phyloP scores from a whole-genome alignment of 768 basidiomycete genomes.

The Trametes cingulata region DNA sequence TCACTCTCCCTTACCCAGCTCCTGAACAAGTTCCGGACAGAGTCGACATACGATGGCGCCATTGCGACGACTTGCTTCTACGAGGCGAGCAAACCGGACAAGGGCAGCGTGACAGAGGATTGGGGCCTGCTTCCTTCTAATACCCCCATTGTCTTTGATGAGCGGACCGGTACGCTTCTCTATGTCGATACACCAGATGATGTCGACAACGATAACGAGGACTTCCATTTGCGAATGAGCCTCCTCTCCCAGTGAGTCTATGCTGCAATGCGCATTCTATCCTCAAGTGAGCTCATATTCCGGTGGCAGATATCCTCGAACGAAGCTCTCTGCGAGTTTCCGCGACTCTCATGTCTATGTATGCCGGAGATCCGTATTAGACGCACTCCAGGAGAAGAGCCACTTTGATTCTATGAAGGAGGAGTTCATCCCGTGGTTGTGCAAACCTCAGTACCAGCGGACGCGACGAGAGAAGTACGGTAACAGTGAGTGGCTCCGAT shows the following conservation, averaged over 20 bases:
- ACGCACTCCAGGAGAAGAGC: conserved; percentile 65
- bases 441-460: conserved; percentile 78
- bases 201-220: conserved; percentile 65
- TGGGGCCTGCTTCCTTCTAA: conserved; percentile 55
- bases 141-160: conserved; percentile 68
- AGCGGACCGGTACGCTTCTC: conserved; percentile 61
- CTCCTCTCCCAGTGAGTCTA: conserved; percentile 61
- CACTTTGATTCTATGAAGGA: conserved; percentile 83
- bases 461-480: conserved; percentile 61
- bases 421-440: conserved; percentile 91
- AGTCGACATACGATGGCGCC: conserved; percentile 60
- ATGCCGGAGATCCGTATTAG: conserved; percentile 73
- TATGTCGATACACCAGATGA: conserved; percentile 74
- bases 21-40: conserved; percentile 81
- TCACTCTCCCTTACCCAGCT: conserved; percentile 67
- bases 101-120: conserved; percentile 59
- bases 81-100: conserved; percentile 50
- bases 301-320: conserved; percentile 62
- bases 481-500: conserved; percentile 40
- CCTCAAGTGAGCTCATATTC: not conserved
- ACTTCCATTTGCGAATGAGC: conserved; percentile 74
- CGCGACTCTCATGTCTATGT: conserved; percentile 93
- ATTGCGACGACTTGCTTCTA: conserved; percentile 73
- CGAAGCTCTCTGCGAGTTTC: conserved; percentile 63
- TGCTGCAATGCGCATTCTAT: not conserved